Conservation (phyloP, 2,329 filamentous ascomycete genomes). For the Fusarium nematophilum region DNA sequence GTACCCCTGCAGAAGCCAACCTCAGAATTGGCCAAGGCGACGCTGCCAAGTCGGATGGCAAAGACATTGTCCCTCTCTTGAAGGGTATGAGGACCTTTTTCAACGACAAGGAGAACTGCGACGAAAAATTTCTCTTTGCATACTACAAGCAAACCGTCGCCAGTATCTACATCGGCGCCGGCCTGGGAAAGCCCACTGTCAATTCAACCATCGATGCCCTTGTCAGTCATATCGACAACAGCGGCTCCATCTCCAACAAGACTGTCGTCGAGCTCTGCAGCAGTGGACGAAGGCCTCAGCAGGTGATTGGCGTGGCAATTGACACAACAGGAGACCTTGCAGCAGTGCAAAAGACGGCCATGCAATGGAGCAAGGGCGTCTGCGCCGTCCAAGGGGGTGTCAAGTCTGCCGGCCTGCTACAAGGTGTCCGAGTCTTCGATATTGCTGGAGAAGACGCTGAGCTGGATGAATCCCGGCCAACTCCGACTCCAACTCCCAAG, state of each 20-base stretch:
- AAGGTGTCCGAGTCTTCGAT: background rate
- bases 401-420: background rate
- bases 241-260: background rate
- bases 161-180: constrained; percentile 23
- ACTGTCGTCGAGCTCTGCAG: background rate
- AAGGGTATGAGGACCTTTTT: constrained; percentile 17
- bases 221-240: background rate
- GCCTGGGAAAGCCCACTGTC: constrained; percentile 13
- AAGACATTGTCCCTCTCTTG: background rate
- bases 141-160: constrained; percentile 26
- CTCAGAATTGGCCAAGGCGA: background rate
- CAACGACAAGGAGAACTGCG: constrained; percentile 28
- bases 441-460: background rate
- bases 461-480: background rate
- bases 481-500: background rate
- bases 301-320: background rate
- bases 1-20: background rate
- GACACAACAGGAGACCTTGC: constrained; percentile 12
- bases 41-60: background rate
- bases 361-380: constrained; percentile 12
- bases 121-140: constrained; percentile 31
- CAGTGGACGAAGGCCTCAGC: background rate
- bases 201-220: background rate
- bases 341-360: constrained; percentile 2
- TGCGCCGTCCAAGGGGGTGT: background rate